phyloP scores from a whole-genome alignment of 768 basidiomycete genomes.

The Lactifluus volemus region DNA sequence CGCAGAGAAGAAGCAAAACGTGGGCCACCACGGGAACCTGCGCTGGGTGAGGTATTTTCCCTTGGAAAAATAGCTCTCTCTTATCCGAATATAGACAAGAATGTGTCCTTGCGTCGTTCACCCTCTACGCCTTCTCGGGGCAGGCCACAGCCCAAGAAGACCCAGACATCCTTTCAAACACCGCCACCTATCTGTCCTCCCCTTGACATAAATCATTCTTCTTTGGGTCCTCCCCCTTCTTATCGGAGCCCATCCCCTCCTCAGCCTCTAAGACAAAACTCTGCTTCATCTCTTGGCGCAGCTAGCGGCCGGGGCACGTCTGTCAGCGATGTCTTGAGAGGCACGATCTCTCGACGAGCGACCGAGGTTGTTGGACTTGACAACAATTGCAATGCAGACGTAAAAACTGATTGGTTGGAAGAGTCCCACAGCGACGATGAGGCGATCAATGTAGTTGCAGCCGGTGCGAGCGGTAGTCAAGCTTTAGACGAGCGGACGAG shows the following conservation, averaged over 20 bases:
- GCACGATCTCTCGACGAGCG: constrained; percentile 33
- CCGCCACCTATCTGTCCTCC: constrained; percentile 11
- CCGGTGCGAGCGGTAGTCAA: constrained; percentile 73
- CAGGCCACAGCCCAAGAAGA: constrained; percentile 14
- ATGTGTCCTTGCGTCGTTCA: constrained; percentile 13
- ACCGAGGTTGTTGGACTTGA: constrained; percentile 26
- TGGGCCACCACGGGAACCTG: constrained; percentile 26
- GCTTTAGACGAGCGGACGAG: constrained; percentile 81
- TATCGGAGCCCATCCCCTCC: constrained; percentile 36
- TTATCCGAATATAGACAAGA: constrained; percentile 9
- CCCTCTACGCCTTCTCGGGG: constrained; percentile 7
- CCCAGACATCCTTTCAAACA: constrained; percentile 18
- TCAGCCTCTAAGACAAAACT: constrained; percentile 33
- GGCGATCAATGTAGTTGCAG: constrained; percentile 74
- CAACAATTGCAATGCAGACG: constrained; percentile 27
- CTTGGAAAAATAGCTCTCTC: constrained; percentile 20
- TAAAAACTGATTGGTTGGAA: constrained; percentile 62
- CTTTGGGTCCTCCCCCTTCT: constrained; percentile 57
- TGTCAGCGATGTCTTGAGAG: constrained; percentile 50
- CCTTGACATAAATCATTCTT: constrained; percentile 13
- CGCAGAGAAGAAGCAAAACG: constrained; percentile 60
- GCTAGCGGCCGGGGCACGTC: constrained; percentile 46
- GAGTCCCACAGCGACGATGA: constrained; percentile 68
- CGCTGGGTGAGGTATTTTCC: constrained; percentile 22
- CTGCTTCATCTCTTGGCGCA: constrained; percentile 35